These are phyloP conservation scores for Pyrenophora graminea DNA, from an alignment of 2,329 filamentous ascomycete species.

Conservation along the genomic window DNA sequence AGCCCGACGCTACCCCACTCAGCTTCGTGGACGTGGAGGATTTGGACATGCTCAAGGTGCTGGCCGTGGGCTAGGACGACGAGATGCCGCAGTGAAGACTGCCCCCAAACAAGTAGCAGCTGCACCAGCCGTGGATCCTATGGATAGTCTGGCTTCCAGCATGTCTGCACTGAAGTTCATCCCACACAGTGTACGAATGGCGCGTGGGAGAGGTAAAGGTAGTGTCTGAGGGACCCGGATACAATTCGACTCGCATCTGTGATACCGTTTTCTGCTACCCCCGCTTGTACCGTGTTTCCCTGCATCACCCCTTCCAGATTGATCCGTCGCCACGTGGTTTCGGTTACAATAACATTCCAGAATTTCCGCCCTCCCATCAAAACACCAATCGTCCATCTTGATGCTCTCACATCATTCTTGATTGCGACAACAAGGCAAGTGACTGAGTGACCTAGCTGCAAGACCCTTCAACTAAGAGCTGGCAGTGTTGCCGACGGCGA, in stretches of 20 bases:
- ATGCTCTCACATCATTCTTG: background rate
- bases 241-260: background rate
- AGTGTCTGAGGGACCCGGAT: background rate
- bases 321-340: conserved; percentile 2
- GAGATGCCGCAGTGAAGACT: background rate
- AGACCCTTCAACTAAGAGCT: background rate
- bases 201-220: conserved; percentile 26
- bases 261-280: background rate
- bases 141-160: conserved; percentile 66
- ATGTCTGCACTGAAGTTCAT: conserved; percentile 76
- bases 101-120: conserved; percentile 5
- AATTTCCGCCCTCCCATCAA: background rate
- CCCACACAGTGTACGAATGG: conserved; percentile 51
- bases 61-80: conserved; percentile 18
- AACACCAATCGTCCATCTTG: background rate
- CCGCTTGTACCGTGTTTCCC: background rate
- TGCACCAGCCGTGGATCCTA: conserved; percentile 52
- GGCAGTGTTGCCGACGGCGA: background rate
- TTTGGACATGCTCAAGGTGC: conserved; percentile 29
- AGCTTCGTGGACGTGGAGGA: conserved; percentile 37
- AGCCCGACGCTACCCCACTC: conserved; percentile 23
- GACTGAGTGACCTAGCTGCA: background rate
- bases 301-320: conserved; percentile 3
- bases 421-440: background rate
- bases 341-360: conserved; percentile 3